Evolutionary conservation across 2,329 filamentous ascomycete species (phyloP).

Genomic region (Claviceps africana): DNA sequence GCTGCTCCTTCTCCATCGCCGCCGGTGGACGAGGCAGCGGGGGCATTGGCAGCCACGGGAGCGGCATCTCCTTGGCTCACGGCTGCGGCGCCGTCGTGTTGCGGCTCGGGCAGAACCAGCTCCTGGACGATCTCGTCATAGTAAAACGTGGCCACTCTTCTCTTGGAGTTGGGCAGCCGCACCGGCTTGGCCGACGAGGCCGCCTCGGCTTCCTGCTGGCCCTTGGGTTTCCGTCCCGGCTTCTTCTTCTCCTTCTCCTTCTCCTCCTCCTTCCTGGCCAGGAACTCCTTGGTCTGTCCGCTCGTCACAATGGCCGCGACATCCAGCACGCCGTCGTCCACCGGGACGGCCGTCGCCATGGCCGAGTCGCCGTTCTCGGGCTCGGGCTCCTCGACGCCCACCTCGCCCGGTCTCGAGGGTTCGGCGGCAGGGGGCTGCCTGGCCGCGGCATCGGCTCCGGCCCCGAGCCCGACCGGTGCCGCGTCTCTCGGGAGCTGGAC

Average conservation of each 20-base stretch:
- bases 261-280: conserved; percentile 71
- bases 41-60: background rate
- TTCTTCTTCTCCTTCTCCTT: conserved; percentile 67
- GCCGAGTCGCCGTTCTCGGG: conserved; percentile 20
- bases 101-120: conserved; percentile 28
- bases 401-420: conserved; percentile 5
- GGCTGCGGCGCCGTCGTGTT: conserved; percentile 12
- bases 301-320: conserved; percentile 75
- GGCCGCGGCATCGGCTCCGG: background rate
- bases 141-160: conserved; percentile 54
- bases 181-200: conserved; percentile 38
- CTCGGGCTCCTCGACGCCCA: conserved; percentile 23
- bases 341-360: conserved; percentile 21
- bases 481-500: conserved; percentile 35
- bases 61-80: background rate
- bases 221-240: conserved; percentile 33
- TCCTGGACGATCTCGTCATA: conserved; percentile 56
- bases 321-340: conserved; percentile 63
- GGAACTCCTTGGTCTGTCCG: conserved; percentile 67
- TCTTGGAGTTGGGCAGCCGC: conserved; percentile 58
- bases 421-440: conserved; percentile 23
- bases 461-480: conserved; percentile 11
- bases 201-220: conserved; percentile 38
- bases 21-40: background rate
- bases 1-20: conserved; percentile 5